A percentile compares a stretch with the other conserved stretches of the same genome.
Evolutionary conservation across 2,329 filamentous ascomycete species (phyloP).

Genomic region (Oidium heveae): DNA sequence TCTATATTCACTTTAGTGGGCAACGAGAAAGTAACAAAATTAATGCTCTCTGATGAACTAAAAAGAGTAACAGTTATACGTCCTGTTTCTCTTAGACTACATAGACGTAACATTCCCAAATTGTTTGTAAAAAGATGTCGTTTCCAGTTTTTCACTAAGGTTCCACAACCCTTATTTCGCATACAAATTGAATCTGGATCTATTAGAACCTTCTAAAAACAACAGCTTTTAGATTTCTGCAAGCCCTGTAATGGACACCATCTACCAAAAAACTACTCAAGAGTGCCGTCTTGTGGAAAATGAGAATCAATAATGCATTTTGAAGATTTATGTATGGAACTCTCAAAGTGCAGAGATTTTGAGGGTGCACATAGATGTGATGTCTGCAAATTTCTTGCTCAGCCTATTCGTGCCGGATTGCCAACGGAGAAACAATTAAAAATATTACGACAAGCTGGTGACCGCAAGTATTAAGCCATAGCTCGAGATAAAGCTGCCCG

Average conservation of each 20-base stretch:
- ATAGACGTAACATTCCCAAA: no score
- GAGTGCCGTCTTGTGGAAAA: not conserved
- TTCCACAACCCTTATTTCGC: no score
- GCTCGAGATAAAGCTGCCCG: not conserved
- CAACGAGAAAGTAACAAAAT: no score
- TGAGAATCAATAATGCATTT: not conserved
- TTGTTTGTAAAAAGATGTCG: no score
- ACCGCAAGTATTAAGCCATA: not conserved
- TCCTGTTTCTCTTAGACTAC: no score
- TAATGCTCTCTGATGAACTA: no score
- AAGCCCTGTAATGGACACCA: not conserved
- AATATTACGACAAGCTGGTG: not conserved
- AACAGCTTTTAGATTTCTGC: not conserved
- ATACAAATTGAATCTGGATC: no score
- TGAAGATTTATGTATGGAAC: not conserved
- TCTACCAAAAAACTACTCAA: not conserved
- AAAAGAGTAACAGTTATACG: no score
- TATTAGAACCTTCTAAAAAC: no score
- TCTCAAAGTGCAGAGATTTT: not conserved
- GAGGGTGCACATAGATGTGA: not conserved
- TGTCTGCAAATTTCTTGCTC: not conserved
- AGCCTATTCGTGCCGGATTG: not conserved
- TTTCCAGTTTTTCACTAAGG: no score
- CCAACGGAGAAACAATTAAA: not conserved
- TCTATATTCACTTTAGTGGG: no score